Conservation (phyloP, 2,329 filamentous ascomycete genomes). For the Fusarium redolens region DNA sequence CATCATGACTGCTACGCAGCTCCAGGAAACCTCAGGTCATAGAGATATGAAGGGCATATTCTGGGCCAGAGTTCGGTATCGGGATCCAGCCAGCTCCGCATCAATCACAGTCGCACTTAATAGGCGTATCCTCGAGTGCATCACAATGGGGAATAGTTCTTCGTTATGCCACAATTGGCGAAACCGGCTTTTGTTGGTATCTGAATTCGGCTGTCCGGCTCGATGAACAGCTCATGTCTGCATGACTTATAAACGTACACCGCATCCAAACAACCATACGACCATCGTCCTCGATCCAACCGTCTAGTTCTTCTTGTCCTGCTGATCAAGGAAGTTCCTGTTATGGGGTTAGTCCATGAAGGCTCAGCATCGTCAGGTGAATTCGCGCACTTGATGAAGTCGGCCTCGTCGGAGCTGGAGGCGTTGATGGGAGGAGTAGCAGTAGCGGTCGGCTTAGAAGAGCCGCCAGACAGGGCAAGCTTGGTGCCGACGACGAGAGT, state of each 20-base stretch:
- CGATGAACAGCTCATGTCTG: slow-evolving; percentile 39
- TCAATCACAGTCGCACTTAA: not conserved
- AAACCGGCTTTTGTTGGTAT: slow-evolving; percentile 43
- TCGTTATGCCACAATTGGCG: slow-evolving; percentile 37
- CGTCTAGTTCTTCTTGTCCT: slow-evolving; percentile 56
- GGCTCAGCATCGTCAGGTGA: slow-evolving; percentile 19
- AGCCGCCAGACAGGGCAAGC: slow-evolving; percentile 58
- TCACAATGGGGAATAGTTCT: slow-evolving; percentile 18
- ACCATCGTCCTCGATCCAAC: slow-evolving; percentile 27
- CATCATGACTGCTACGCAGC: not conserved
- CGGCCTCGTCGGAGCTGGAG: slow-evolving; percentile 70
- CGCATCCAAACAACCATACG: slow-evolving; percentile 45
- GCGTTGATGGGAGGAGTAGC: slow-evolving; percentile 70
- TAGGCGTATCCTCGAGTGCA: not conserved
- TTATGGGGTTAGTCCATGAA: slow-evolving; percentile 40
- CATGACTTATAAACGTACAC: slow-evolving; percentile 51
- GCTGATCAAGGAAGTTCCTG: slow-evolving; percentile 56
- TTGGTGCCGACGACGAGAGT: slow-evolving; percentile 63
- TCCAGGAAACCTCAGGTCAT: not conserved
- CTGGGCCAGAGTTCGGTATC: not conserved
- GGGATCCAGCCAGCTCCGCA: not conserved
- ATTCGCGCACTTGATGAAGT: slow-evolving; percentile 71
- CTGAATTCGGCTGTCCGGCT: slow-evolving; percentile 41
- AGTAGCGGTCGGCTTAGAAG: slow-evolving; percentile 56
- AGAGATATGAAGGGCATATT: not conserved